Base-by-base conservation (phyloP, 306 rosid genomes). In the Datisca glomerata region DNA sequence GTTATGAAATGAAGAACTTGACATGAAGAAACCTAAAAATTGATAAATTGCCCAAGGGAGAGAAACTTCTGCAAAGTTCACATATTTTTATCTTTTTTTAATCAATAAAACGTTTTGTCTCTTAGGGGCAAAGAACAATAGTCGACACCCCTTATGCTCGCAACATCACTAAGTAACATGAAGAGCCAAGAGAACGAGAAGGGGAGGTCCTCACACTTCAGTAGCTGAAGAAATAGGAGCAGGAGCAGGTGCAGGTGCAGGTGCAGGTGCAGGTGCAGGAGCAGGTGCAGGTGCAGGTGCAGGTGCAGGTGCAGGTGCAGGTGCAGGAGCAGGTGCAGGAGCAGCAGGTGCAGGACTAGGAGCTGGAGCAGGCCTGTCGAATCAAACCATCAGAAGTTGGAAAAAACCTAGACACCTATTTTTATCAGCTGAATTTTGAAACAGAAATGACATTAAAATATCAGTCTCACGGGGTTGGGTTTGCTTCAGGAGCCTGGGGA, bases 141-240 rank as follows among this genome's bases (percentile, higher is more conserved):
- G n/a, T n/a, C n/a, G n/a, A n/a, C n/a, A n/a, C n/a, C n/a, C n/a
- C n/a, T n/a, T n/a, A n/a, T n/a, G n/a, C n/a, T n/a, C n/a, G n/a
- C n/a, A n/a, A n/a, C n/a, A n/a, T n/a, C n/a, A n/a, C n/a, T n/a
- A n/a, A n/a, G n/a, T n/a, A n/a, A n/a, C n/a, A n/a, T n/a, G n/a
- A 66, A 58, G 13, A 16, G 34, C 11, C 17, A 46, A 32, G 10
- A 48, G 8, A 45, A n/a, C 22, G 22, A 38, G 31, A 22, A 18
- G 41, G 40, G 14, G 15, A 19, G 24, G 29, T 46, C 43, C 67
- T 65, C 57, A 79, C 94, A 21, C 71, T 21, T 64, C 61, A 28
- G 76, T 17, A 10, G 65, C 63, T 0, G 78, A 41, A 21, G 76
- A 23, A 14, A 37, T 58, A 1, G 52, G 57, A 1, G 49, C 61